Evolutionary conservation across 805 yeast species (phyloP).

Genomic region (Saturnispora quitensis): DNA sequence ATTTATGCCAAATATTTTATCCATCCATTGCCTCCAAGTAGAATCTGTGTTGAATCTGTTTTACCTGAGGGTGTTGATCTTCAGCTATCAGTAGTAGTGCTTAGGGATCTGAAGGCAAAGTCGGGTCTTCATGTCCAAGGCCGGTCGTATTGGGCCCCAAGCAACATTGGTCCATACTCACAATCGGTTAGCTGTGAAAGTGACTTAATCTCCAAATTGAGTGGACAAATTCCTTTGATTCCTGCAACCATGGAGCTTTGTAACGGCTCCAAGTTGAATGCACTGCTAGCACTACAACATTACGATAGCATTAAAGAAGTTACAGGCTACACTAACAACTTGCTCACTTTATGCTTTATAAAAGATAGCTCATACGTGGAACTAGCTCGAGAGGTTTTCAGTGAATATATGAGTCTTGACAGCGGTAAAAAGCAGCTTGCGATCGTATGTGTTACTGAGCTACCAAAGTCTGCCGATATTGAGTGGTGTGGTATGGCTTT

Average conservation of each 20-base stretch:
- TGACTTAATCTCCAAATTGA: constrained; percentile 48
- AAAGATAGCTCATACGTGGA: constrained; percentile 27
- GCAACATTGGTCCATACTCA: constrained; percentile 96
- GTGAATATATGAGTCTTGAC: constrained; percentile 25
- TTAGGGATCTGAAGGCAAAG: constrained; percentile 31
- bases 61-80: constrained; percentile 32
- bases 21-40: constrained; percentile 71
- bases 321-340: constrained; percentile 36
- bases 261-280: constrained; percentile 25
- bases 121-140: constrained; percentile 86
- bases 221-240: constrained; percentile 86
- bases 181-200: constrained; percentile 54
- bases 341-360: constrained; percentile 48
- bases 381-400: constrained; percentile 36
- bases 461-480: constrained; percentile 56
- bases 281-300: constrained; percentile 64
- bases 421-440: constrained; percentile 29
- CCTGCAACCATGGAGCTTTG: constrained; percentile 59
- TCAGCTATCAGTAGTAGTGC: constrained; percentile 54
- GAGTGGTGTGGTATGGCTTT: constrained; percentile 70
- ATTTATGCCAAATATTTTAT: constrained; percentile 50
- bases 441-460: constrained; percentile 43
- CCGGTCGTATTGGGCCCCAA: constrained; percentile 96
- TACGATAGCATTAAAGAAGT: constrained; percentile 53
- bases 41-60: constrained; percentile 69